Evolutionary conservation across 768 basidiomycete species (phyloP), one percentile per base, ranked within the genome.

Genomic region (Russula emetica): DNA sequence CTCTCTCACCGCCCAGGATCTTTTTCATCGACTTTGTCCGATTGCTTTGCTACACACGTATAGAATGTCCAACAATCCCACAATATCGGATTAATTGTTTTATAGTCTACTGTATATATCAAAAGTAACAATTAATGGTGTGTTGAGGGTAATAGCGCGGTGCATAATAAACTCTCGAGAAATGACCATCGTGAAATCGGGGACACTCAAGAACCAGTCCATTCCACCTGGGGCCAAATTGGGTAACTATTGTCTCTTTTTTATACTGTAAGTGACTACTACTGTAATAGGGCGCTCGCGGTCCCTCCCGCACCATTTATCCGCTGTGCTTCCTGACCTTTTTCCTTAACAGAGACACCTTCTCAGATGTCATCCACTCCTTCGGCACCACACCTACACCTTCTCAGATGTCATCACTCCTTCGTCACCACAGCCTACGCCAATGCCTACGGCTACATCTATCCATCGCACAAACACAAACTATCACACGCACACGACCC

Each of bases 361-460:
- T n/a, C 22, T 20, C 26, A 49, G 55, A 64, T 64, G 63, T 56
- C 42, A 10, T 32, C n/a, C 16, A 13, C 63, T 60, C 34, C 38
- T 64, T 42, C 47, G 47, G 9, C 58, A 36, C 13, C 63, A 44
- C 36, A 28, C 8, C 24, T 56, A 40, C 38, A 16, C 16, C 6
- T 6, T n/a, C 22, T 20, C 26, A 49, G 55, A 64, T 64, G 63
- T 56, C 42, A 10, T 32, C 16, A 13, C 63, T 60, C 34, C 38
- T 64, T 42, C 47, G 47, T 9, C 58, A 36, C 13, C 63, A 44
- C 36, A 28, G 28, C 8, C 24, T 56, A 40, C 38, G 38, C 16
- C 6, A 51, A 13, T 13, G 36, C 11, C 4, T 18, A 40, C 38
- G 16, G 16, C 16, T 40, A 18, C 59, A 54, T 30, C 30, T 36